These are phyloP conservation scores for Chaetomidium leptoderma DNA, from an alignment of 495 filamentous ascomycete genomes.

Conservation along the genomic window DNA sequence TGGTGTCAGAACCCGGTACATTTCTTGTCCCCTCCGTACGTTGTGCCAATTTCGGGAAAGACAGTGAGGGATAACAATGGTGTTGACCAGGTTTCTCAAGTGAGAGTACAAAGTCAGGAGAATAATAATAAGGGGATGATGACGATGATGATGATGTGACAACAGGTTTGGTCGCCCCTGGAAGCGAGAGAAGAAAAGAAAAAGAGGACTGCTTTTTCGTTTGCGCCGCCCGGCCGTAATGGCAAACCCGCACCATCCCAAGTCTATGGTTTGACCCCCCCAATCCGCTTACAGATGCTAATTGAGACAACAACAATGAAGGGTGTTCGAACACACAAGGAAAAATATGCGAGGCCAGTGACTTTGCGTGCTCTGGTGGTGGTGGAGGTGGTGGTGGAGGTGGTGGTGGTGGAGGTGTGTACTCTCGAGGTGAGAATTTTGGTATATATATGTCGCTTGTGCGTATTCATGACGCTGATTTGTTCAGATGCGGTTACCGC, in stretches of 20 bases:
- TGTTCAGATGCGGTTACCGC: constrained; percentile 26
- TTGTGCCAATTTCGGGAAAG: background rate
- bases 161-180: background rate
- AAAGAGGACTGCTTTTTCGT: constrained; percentile 4
- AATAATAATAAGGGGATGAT: background rate
- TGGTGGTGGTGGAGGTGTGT: background rate
- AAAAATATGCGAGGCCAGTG: constrained; percentile 3
- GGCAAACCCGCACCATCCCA: constrained; percentile 11
- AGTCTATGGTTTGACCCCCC: constrained; percentile 17
- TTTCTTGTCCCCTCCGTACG: background rate
- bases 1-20: background rate
- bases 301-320: constrained; percentile 8
- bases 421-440: background rate
- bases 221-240: constrained; percentile 13
- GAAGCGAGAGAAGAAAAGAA: background rate
- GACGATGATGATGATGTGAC: background rate
- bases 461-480: background rate
- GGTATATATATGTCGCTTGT: background rate
- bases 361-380: background rate
- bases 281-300: constrained; percentile 15
- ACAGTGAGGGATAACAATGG: background rate
- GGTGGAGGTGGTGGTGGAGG: background rate
- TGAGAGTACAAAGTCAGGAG: background rate
- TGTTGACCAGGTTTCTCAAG: background rate
- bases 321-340: background rate